These are phyloP conservation scores for Knufia fluminis DNA, from an alignment of 2,329 filamentous ascomycete species.

Conservation along the genomic window DNA sequence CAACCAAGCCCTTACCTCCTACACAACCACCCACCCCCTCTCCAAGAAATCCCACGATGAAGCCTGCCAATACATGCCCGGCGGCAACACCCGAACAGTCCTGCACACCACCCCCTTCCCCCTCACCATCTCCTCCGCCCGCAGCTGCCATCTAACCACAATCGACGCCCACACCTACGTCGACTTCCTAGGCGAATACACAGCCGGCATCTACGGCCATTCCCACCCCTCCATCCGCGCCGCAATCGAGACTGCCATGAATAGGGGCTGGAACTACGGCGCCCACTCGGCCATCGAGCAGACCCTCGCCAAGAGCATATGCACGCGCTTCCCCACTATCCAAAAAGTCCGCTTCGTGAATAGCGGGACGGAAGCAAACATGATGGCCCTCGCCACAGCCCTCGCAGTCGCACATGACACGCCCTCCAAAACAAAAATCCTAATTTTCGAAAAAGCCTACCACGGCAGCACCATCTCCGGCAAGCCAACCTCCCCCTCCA, in stretches of 20 bases:
- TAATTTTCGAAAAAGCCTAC: constrained; percentile 76
- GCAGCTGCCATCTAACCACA: constrained; percentile 26
- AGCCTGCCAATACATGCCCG: constrained; percentile 23
- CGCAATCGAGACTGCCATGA: constrained; percentile 39
- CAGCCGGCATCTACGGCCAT: constrained; percentile 58
- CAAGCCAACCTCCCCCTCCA: constrained; percentile 23
- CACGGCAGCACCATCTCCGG: constrained; percentile 49
- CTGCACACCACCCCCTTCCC: constrained; percentile 28
- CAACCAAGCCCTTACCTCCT: constrained; percentile 10
- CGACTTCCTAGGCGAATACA: constrained; percentile 55
- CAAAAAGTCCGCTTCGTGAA: constrained; percentile 54
- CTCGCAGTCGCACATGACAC: constrained; percentile 7
- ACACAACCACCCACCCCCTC: constrained; percentile 9
- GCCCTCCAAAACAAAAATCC: constrained; percentile 53
- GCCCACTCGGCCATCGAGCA: constrained; percentile 45
- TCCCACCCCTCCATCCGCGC: constrained; percentile 46
- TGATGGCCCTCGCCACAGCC: constrained; percentile 49
- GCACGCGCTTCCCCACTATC: constrained; percentile 42
- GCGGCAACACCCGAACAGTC: constrained; percentile 28
- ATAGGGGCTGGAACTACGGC: constrained; percentile 47
- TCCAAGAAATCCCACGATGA: constrained; percentile 16
- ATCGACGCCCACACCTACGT: constrained; percentile 36
- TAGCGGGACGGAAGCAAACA: constrained; percentile 29
- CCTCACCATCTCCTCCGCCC: constrained; percentile 25
- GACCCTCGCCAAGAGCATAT: constrained; percentile 44